Conservation (phyloP, 352 stramenopile genomes). For the Pythium coloratum region DNA sequence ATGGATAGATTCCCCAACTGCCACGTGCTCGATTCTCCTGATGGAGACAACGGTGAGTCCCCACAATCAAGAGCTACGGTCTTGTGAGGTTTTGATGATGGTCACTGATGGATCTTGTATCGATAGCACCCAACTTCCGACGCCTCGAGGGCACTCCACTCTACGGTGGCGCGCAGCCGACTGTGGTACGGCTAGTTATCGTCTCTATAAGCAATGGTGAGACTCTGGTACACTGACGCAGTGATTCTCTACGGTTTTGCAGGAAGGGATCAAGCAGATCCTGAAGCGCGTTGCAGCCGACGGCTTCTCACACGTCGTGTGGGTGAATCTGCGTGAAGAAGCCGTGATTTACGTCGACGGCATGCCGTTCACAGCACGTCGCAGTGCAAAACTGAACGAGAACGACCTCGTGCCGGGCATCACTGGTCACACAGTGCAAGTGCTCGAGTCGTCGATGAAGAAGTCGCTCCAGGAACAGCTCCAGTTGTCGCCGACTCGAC, state of each 20-base stretch:
- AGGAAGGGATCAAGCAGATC: conserved; percentile 77
- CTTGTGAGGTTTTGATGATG: no score
- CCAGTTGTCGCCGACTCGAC: conserved; percentile 29
- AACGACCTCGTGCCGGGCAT: conserved; percentile 83
- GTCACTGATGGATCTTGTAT: neutral
- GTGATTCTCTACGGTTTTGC: neutral
- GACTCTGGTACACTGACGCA: neutral
- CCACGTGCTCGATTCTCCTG: conserved; percentile 60
- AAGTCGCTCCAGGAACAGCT: conserved; percentile 76
- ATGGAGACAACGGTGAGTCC: conserved; percentile 60
- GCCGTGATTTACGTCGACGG: conserved; percentile 84
- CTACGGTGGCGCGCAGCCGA: conserved; percentile 75
- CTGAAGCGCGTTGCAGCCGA: conserved; percentile 59
- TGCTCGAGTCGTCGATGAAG: conserved; percentile 82
- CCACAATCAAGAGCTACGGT: neutral
- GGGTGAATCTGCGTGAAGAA: conserved; percentile 84
- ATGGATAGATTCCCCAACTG: conserved; percentile 78
- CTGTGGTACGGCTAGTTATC: conserved; percentile 40
- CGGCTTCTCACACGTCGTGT: conserved; percentile 80
- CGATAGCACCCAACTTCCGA: conserved; percentile 75
- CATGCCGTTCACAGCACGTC: conserved; percentile 64
- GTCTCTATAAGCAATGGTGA: no score
- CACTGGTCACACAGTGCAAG: conserved; percentile 77
- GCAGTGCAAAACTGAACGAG: conserved; percentile 77
- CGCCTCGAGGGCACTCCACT: conserved; percentile 65